These are phyloP conservation scores for Tephrocybe sp. DNA, from an alignment of 768 basidiomycete genomes.

Conservation along the genomic window DNA sequence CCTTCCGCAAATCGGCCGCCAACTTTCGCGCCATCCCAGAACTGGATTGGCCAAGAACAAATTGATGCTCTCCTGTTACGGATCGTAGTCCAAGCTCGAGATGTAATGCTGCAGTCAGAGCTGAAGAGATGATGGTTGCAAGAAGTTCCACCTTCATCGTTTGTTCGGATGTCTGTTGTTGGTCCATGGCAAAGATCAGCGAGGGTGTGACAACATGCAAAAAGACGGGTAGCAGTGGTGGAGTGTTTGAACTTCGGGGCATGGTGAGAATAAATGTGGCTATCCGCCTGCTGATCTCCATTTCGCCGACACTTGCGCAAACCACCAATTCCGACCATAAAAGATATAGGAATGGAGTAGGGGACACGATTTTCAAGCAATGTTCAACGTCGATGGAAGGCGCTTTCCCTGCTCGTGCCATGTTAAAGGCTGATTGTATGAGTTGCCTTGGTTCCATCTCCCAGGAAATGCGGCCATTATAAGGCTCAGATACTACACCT, in stretches of 20 bases:
- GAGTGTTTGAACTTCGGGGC: conserved; percentile 47
- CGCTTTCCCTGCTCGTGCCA: conserved; percentile 59
- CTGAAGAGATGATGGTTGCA: conserved; percentile 60
- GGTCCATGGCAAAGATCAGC: conserved; percentile 55
- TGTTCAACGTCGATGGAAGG: conserved; percentile 64
- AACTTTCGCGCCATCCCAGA: conserved; percentile 62
- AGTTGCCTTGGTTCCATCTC: conserved; percentile 54
- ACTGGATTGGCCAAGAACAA: conserved; percentile 60
- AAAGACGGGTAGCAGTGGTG: conserved; percentile 74
- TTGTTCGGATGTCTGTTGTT: conserved; percentile 50
- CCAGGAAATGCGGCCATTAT: conserved; percentile 33
- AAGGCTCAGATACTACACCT: conserved; percentile 9
- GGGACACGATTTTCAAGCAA: conserved; percentile 56
- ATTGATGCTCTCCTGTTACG: conserved; percentile 45
- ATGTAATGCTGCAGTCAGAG: conserved; percentile 65
- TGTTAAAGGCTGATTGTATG: conserved; percentile 53
- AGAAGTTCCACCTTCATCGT: conserved; percentile 59
- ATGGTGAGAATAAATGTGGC: conserved; percentile 66
- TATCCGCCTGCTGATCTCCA: conserved; percentile 61
- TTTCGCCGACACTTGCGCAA: conserved; percentile 53
- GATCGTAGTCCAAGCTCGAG: conserved; percentile 66
- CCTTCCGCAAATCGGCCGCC: conserved; percentile 56
- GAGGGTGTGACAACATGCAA: conserved; percentile 64
- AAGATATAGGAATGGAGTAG: conserved; percentile 58
- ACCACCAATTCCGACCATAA: conserved; percentile 67